Evolutionary conservation across 495 filamentous ascomycete species (phyloP), one percentile per base, ranked within the genome.

Genomic region (Pseudomonodictys pantanalensis): DNA sequence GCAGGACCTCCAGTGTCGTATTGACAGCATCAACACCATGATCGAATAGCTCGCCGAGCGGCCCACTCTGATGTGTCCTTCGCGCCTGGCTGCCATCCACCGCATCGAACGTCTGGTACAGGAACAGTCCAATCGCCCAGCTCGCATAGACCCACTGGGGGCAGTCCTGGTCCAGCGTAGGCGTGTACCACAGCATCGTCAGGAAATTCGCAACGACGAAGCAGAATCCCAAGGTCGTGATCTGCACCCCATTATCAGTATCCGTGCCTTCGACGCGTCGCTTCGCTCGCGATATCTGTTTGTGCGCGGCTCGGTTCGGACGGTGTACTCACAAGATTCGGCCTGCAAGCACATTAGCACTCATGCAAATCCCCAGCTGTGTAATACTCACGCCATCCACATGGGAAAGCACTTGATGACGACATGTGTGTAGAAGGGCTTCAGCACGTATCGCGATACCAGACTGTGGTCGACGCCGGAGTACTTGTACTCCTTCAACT

Each of bases 31-130:
- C 93, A 65, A 98, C 93, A 83, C 93, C 92, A 75, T 97, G 93
- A 71, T 98, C 93, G 72, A 98, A 98, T 25, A 98, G 81, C 73
- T 98, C 93, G 50, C 93, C 93, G 51, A 97, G 77, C 41, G 93
- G 93, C 1, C 93, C 93, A 71, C 89, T 95, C 68, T 97, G 93
- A 47, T 78, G 84, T 20, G 93, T 98, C 70, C 93, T 85, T 68
- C 93, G 83, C 81, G 93, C 93, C 71, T 98, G 93, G 32, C 89
- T 83, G 41, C 93, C 93, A 76, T 98, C 93, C 49, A 96, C 89
- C 4, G 92, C 93, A 75, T 98, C 93, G 73, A 97, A 97, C 0
- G 93, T 98, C 79, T 98, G 93, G 69, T 98, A 98, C 30, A 98
- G 74, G 71, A 97, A 96, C 64, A 98, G 74, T 1, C 93, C 93